phyloP scores from a whole-genome alignment of 2,329 filamentous ascomycete species.

The Diaporthe ampelina region DNA sequence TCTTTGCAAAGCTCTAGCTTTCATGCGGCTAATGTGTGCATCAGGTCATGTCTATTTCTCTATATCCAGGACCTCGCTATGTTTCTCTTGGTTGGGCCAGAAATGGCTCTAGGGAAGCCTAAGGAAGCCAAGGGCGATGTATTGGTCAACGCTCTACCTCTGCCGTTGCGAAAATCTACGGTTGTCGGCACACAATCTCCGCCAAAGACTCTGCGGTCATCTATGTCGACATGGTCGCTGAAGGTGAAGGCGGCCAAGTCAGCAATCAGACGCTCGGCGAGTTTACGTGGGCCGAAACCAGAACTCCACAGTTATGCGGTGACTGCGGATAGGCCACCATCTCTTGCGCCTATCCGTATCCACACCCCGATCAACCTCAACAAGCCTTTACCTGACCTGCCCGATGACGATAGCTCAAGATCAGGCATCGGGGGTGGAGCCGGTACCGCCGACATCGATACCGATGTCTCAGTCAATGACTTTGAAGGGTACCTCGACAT shows the following conservation, averaged over 20 bases:
- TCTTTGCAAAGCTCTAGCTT: background rate
- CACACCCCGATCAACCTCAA: constrained; percentile 23
- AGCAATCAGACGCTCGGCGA: background rate
- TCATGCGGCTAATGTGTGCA: too few relatives aligned
- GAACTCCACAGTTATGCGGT: background rate
- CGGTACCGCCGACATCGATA: background rate
- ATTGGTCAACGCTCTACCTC: background rate
- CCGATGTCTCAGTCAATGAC: constrained; percentile 13
- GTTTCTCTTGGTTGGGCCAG: constrained; percentile 26
- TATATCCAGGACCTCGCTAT: background rate
- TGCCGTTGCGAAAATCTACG: background rate
- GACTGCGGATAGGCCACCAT: background rate
- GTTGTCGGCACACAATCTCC: background rate
- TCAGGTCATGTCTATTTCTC: constrained; percentile 4
- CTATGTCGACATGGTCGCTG: constrained; percentile 4
- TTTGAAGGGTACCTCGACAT: constrained; percentile 33
- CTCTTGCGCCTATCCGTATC: constrained; percentile 12
- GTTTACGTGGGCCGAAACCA: constrained; percentile 10
- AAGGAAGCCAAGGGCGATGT: background rate
- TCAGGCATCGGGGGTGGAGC: background rate
- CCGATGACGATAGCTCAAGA: background rate
- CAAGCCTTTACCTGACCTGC: constrained; percentile 27
- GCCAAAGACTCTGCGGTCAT: background rate
- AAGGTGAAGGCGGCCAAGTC: constrained; percentile 17
- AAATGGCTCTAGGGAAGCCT: constrained; percentile 18